Evolutionary conservation across 345 rosid genomes (phyloP).

Genomic region (Cardamine occulta): DNA sequence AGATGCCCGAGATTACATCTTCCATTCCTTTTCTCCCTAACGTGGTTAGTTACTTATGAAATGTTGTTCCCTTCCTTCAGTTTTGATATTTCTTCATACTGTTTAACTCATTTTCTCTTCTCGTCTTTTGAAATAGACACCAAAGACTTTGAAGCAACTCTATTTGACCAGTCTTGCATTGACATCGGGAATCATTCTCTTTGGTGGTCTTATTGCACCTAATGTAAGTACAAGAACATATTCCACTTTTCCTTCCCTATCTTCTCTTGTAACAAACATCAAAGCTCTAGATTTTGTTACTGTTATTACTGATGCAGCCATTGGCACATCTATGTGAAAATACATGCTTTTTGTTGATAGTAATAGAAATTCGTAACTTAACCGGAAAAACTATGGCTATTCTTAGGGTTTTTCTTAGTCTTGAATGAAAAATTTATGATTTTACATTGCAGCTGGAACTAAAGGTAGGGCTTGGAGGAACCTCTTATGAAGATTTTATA

Average conservation of each 20-base stretch:
- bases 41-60: conserved; percentile 54
- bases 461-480: conserved; percentile 86
- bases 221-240: conserved; percentile 53
- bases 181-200: conserved; percentile 72
- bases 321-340: background rate
- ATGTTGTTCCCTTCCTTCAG: background rate
- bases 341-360: background rate
- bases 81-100: background rate
- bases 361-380: background rate
- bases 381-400: conserved; percentile 1
- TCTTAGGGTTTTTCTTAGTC: background rate
- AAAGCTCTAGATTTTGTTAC: conserved; percentile 11
- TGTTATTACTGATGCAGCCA: background rate
- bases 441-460: conserved; percentile 73
- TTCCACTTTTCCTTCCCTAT: background rate
- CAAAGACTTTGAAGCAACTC: conserved; percentile 81
- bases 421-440: conserved; percentile 2
- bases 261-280: background rate
- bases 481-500: conserved; percentile 95
- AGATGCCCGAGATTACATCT: conserved; percentile 95
- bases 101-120: conserved; percentile 12
- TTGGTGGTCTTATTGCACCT: conserved; percentile 96
- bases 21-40: conserved; percentile 83
- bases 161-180: conserved; percentile 74
- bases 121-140: conserved; percentile 58